phyloP scores from a whole-genome alignment of 1,284 basidiomycete species.

The Irpex sp. region DNA sequence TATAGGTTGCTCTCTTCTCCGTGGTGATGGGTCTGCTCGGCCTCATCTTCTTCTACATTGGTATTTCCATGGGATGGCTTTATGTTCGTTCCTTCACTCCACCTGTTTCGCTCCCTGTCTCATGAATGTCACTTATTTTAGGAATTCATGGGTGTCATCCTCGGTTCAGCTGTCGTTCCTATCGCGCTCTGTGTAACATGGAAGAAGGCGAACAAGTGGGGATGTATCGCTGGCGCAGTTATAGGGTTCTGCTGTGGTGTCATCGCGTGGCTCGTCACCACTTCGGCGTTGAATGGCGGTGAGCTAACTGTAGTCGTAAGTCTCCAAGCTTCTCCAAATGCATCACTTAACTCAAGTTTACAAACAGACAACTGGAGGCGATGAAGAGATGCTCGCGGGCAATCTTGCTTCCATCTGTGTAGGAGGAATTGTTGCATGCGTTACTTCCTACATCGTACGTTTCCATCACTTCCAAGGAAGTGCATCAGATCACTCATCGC shows the following conservation, averaged over 20 bases:
- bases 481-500: too few relatives aligned
- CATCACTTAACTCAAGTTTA: slow-evolving; percentile 12
- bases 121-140: slow-evolving; percentile 20
- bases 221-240: slow-evolving; percentile 71
- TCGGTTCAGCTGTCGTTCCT: slow-evolving; percentile 84
- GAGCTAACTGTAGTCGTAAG: slow-evolving; percentile 71
- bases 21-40: slow-evolving; percentile 81
- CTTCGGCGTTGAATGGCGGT: slow-evolving; percentile 64
- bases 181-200: slow-evolving; percentile 84
- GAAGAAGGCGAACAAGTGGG: slow-evolving; percentile 80
- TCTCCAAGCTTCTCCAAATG: slow-evolving; percentile 12
- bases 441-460: slow-evolving; percentile 58
- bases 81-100: slow-evolving; percentile 46
- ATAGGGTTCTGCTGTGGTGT: slow-evolving; percentile 72
- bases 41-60: slow-evolving; percentile 85
- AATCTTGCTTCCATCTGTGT: slow-evolving; percentile 85
- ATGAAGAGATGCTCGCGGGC: slow-evolving; percentile 84
- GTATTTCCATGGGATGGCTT: slow-evolving; percentile 87
- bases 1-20: slow-evolving; percentile 68
- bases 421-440: slow-evolving; percentile 73
- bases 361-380: slow-evolving; percentile 46
- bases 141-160: slow-evolving; percentile 82
- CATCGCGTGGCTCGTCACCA: slow-evolving; percentile 83
- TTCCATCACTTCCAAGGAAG: background rate
- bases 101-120: background rate